These are phyloP conservation scores for Entomortierella lignicola DNA, from an alignment of 192 early-diverging fungal species.

Conservation along the genomic window DNA sequence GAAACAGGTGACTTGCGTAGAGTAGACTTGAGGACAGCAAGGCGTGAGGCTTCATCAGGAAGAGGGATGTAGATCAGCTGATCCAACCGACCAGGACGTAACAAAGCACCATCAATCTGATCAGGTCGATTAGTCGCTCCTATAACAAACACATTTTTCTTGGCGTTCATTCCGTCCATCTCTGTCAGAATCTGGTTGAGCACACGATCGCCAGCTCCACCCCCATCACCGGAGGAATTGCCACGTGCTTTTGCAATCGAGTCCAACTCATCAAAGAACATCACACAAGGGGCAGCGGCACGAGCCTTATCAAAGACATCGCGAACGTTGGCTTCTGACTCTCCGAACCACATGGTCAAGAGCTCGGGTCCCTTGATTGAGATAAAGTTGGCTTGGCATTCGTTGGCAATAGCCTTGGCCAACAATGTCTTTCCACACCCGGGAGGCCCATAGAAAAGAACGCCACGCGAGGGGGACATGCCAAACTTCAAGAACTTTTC, in stretches of 20 bases:
- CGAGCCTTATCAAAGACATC: slow-evolving; percentile 99
- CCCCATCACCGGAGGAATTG: slow-evolving; percentile 70
- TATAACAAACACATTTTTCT: slow-evolving; percentile 99
- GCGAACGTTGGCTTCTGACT: slow-evolving; percentile 98
- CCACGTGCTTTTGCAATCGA: slow-evolving; percentile 98
- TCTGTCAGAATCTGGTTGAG: slow-evolving; percentile 99
- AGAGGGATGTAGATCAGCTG: slow-evolving; percentile 98
- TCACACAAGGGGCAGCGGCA: slow-evolving; percentile 97
- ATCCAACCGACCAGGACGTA: slow-evolving; percentile 98
- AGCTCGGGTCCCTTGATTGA: slow-evolving; percentile 99
- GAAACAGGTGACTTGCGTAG: slow-evolving; percentile 95
- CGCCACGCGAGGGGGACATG: slow-evolving; percentile 96
- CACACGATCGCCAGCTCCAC: slow-evolving; percentile 96
- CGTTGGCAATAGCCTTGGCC: slow-evolving; percentile 99
- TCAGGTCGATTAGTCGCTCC: slow-evolving; percentile 99
- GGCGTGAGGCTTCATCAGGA: slow-evolving; percentile 90
- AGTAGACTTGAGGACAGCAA: slow-evolving; percentile 84
- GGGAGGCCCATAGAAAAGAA: slow-evolving; percentile 98
- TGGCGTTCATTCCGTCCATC: slow-evolving; percentile 99
- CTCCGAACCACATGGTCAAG: slow-evolving; percentile 99
- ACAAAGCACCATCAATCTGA: slow-evolving; percentile 96
- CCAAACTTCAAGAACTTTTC: slow-evolving; percentile 99
- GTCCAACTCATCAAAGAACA: slow-evolving; percentile 99
- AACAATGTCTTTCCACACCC: slow-evolving; percentile 98
- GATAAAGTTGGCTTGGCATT: slow-evolving; percentile 99